Evolutionary conservation across 495 filamentous ascomycete species (phyloP).

Genomic region (Pseudomonodictys pantanalensis): DNA sequence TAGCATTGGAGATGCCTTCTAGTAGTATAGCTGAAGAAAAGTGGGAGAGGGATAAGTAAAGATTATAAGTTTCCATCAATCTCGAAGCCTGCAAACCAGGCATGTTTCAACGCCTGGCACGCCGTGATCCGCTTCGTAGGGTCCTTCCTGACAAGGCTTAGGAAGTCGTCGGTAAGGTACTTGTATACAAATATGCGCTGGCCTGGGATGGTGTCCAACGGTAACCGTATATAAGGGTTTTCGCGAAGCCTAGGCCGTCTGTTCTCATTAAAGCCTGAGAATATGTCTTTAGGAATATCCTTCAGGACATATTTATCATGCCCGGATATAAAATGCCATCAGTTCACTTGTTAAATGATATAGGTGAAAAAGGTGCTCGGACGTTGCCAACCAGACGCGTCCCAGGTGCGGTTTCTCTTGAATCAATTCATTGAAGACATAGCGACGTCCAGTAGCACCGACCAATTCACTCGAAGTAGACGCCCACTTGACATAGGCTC

Average conservation of each 20-base stretch:
- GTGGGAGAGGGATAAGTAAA: no score
- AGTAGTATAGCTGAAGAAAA: no score
- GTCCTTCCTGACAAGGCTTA: conserved; percentile 17
- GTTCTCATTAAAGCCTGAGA: conserved; percentile 26
- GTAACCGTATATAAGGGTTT: conserved; percentile 20
- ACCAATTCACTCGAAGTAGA: not conserved
- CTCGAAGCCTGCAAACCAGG: conserved; percentile 15
- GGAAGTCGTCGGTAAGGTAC: conserved; percentile 18
- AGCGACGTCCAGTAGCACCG: conserved; percentile 30
- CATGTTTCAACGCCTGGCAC: conserved; percentile 18
- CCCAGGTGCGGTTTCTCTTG: conserved; percentile 35
- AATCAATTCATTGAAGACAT: conserved; percentile 32
- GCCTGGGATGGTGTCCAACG: conserved; percentile 17
- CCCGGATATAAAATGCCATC: conserved; percentile 29
- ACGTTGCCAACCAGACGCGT: conserved; percentile 39
- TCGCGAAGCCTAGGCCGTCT: conserved; percentile 13
- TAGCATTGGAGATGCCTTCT: no score
- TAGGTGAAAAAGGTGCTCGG: conserved; percentile 1
- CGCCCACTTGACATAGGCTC: not conserved
- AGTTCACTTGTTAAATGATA: not conserved
- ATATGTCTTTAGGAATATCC: conserved; percentile 36
- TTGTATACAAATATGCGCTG: conserved; percentile 24
- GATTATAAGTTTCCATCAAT: no score
- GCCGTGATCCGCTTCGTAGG: conserved; percentile 17
- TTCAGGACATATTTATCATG: conserved; percentile 38